Conservation (phyloP, 805 yeast genomes). For the Saccharomyces kudriavzevii region DNA sequence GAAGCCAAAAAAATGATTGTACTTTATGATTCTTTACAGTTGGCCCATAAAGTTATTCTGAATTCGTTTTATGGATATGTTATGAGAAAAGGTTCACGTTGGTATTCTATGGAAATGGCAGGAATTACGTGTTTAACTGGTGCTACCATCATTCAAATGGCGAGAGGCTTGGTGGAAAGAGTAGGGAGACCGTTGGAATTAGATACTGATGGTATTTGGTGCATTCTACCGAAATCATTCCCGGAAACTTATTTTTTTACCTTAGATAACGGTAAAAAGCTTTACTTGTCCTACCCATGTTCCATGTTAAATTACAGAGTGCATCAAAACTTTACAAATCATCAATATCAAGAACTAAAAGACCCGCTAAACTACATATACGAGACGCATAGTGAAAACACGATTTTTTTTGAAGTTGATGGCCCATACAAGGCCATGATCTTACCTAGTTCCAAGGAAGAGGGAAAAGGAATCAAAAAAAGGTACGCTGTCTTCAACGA, state of each 20-base stretch:
- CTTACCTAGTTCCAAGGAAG: conserved; percentile 93
- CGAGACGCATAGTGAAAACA: conserved; percentile 76
- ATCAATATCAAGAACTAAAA: conserved; percentile 81
- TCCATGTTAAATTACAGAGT: conserved; percentile 92
- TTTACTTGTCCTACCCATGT: conserved; percentile 84
- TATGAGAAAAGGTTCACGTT: conserved; percentile 97
- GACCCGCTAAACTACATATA: conserved; percentile 65
- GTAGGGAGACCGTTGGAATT: conserved; percentile 91
- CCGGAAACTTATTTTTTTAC: conserved; percentile 79
- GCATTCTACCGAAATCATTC: conserved; percentile 86
- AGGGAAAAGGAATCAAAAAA: conserved; percentile 92
- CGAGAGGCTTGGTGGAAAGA: conserved; percentile 81
- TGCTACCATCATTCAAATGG: conserved; percentile 96
- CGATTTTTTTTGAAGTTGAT: conserved; percentile 95
- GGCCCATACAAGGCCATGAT: conserved; percentile 98
- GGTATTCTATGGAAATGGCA: conserved; percentile 99
- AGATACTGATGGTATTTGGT: conserved; percentile 99
- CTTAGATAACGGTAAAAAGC: conserved; percentile 66
- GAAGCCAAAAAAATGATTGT: conserved; percentile 94
- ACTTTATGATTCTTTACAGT: conserved; percentile 86
- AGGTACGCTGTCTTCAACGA: conserved; percentile 95
- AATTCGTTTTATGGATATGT: conserved; percentile 97
- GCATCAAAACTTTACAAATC: conserved; percentile 83
- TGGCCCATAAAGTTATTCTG: conserved; percentile 93
- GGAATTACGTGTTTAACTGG: conserved; percentile 98